Conservation (phyloP, 768 basidiomycete genomes). For the Hypholoma fasciculare region DNA sequence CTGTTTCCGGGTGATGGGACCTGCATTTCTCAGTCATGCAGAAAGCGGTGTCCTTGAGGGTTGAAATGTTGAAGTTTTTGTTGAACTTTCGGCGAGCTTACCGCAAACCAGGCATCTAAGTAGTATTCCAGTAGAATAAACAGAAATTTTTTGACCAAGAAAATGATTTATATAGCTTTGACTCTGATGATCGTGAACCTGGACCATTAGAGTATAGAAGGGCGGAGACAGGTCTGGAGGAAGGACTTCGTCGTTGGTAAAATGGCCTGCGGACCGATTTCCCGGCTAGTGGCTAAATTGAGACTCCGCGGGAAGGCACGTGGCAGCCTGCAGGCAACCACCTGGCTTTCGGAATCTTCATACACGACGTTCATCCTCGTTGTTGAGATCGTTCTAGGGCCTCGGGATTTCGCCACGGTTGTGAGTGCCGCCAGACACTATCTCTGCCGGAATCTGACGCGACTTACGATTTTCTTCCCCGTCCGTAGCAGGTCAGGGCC, state of each 20-base stretch:
- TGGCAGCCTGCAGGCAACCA: conserved; percentile 16
- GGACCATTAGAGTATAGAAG: too few relatives aligned
- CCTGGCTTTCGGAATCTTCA: conserved; percentile 2
- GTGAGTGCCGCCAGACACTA: conserved; percentile 15
- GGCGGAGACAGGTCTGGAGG: too few relatives aligned
- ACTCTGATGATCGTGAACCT: too few relatives aligned
- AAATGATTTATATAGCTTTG: too few relatives aligned
- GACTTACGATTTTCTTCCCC: not conserved
- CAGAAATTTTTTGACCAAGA: too few relatives aligned
- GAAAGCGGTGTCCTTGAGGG: too few relatives aligned
- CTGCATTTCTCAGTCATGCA: too few relatives aligned
- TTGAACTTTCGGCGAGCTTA: too few relatives aligned
- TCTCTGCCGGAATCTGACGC: conserved; percentile 5
- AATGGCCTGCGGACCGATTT: not conserved
- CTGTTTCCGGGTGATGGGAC: too few relatives aligned
- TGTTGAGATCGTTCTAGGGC: conserved; percentile 14
- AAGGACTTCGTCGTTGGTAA: not conserved
- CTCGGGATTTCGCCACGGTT: conserved; percentile 17
- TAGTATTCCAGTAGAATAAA: too few relatives aligned
- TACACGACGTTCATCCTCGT: conserved; percentile 11
- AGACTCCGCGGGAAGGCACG: conserved; percentile 16
- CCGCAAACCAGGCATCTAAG: too few relatives aligned
- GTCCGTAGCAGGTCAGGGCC: conserved; percentile 20
- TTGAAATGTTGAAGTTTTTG: too few relatives aligned
- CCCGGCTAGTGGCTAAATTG: conserved; percentile 1